Base-by-base conservation (phyloP, 371 early-diverging fungal genomes). In the Mortierella sp. region DNA sequence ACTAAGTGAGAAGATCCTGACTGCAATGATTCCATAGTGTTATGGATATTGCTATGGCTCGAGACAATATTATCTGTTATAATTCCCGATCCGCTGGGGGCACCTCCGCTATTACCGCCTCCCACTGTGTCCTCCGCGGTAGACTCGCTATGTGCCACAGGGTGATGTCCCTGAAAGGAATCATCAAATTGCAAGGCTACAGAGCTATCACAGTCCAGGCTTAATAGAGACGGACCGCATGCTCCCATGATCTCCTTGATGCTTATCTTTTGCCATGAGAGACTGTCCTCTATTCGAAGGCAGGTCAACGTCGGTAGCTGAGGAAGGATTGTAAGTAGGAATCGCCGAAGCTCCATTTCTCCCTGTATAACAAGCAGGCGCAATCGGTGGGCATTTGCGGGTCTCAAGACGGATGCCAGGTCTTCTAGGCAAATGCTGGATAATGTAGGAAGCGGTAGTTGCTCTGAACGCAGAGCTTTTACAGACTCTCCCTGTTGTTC, bases 181-280 rank as follows among this genome's bases (percentile, higher is more conserved):
- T 61, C 28, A n/a, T 35, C 23, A 43, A 35, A 23, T 8, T 22
- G 28, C 12, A 66, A 42, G 1, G 66, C 32, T 26, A 66, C 58
- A 19, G 66, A 66, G 19, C 58, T 43, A 45, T 66, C 66, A 32
- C 66, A 66, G 15, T 58, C 66, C 26, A 66, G 15, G 23, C 66
- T 58, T 58, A 55, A 40, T 29, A 66, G 19, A 22, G 57, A 57
- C 19, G 22, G 66, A 31, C 47, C 54, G 1, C 29, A 43, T 43
- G 19, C 12, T 17, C 6, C 13, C 57, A 66, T 34, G 49, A 66
- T 66, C 34, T 56, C 58, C 8, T 40, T 13, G 66, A 66, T 34
- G 31, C 34, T 34, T 6, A 66, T 29, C n/a, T 66, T 56, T 58
- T 66, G 66, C 47, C 66, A 58, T 15, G 29, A 53, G 54, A 22